Evolutionary conservation across 2,329 filamentous ascomycete genomes (phyloP).

Genomic region (Botrytis cinerea): DNA sequence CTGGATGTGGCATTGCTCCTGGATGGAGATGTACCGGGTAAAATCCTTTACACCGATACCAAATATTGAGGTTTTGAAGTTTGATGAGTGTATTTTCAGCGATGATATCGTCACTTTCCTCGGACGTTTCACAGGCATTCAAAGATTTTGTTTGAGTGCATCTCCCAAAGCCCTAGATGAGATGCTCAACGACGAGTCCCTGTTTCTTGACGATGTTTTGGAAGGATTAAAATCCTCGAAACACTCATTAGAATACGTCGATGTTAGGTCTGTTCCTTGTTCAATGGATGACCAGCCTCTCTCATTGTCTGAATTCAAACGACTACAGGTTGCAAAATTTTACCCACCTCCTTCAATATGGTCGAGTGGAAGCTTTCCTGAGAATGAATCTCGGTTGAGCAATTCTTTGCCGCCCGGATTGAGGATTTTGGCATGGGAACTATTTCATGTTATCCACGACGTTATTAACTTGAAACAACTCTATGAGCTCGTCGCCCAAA

Average conservation of each 20-base stretch:
- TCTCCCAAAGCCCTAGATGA: neutral
- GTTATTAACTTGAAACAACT: neutral
- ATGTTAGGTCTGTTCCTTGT: neutral
- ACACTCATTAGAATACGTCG: neutral
- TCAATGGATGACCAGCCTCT: neutral
- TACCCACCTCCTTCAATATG: neutral
- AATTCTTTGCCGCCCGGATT: neutral
- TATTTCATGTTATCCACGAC: neutral
- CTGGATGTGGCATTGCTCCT: neutral
- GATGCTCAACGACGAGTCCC: neutral
- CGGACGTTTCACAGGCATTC: neutral
- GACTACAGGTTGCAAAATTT: neutral
- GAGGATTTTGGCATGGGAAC: neutral
- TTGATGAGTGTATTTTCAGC: rapidly evolving
- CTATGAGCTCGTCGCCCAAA: neutral
- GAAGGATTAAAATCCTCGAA: neutral
- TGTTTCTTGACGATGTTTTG: neutral
- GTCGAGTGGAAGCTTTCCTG: neutral
- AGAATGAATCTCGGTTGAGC: neutral
- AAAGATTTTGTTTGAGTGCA: neutral
- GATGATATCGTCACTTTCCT: neutral
- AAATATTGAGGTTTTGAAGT: neutral
- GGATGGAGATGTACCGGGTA: no score
- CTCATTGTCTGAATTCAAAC: neutral
- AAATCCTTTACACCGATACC: neutral